phyloP scores from a whole-genome alignment of 306 rosid species.

The Vigna angularis region DNA sequence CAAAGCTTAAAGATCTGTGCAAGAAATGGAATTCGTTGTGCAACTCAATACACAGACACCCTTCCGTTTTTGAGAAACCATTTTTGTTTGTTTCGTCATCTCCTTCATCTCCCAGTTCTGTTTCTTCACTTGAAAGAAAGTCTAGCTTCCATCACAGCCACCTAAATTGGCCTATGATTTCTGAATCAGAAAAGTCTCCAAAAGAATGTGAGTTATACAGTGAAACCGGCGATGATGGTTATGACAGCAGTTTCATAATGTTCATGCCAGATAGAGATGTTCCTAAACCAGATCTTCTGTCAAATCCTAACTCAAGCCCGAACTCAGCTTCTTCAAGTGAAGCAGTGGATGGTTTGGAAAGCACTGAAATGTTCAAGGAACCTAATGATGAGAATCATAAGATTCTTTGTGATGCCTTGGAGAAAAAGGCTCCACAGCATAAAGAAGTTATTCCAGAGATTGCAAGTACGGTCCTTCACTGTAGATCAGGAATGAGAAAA shows the following conservation, averaged over 20 bases:
- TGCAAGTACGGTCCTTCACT: slow-evolving; percentile 61
- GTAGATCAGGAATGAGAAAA: slow-evolving; percentile 68
- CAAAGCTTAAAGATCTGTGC: slow-evolving; percentile 59
- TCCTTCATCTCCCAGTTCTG: slow-evolving; percentile 59
- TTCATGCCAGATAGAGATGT: slow-evolving; percentile 55
- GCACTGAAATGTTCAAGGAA: slow-evolving; percentile 64
- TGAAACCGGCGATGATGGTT: slow-evolving; percentile 46
- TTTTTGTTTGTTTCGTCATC: slow-evolving; percentile 45
- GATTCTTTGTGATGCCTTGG: slow-evolving; percentile 69
- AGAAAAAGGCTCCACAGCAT: slow-evolving; percentile 62
- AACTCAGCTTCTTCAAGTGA: slow-evolving; percentile 94
- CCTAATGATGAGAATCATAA: slow-evolving; percentile 62
- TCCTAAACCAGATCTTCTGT: slow-evolving; percentile 81
- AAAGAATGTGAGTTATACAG: slow-evolving; percentile 70
- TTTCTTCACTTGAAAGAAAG: slow-evolving; percentile 47
- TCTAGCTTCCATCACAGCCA: slow-evolving; percentile 46
- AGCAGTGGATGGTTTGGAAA: slow-evolving; percentile 65
- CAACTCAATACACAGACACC: slow-evolving; percentile 59
- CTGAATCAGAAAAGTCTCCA: slow-evolving; percentile 56
- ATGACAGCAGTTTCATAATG: slow-evolving; percentile 58
- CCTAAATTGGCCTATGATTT: slow-evolving; percentile 52
- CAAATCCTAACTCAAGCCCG: slow-evolving; percentile 91
- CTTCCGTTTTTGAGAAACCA: slow-evolving; percentile 53
- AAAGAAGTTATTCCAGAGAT: slow-evolving; percentile 62
- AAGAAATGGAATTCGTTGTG: slow-evolving; percentile 77